Evolutionary conservation across 495 filamentous ascomycete species (phyloP), one percentile per base, ranked within the genome.

Genomic region (Penicillium soppii): DNA sequence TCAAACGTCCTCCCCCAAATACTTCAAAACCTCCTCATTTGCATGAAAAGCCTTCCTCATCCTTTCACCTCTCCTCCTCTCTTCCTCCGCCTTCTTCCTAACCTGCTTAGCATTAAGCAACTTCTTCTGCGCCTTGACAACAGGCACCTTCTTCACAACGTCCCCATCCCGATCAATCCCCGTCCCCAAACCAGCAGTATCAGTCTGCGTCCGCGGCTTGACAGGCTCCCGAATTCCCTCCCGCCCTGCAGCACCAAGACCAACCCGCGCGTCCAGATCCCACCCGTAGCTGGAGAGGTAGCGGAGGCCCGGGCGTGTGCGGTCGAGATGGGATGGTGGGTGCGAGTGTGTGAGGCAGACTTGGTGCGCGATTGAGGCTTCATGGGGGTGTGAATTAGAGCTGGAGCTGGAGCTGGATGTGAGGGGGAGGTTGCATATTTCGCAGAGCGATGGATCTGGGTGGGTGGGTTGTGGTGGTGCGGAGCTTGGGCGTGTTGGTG

Each of bases 311-410:
- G 83, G 82, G 29, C 88, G 80, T 2, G 76, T 78, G n/a, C 92
- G 85, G 65, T 95, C 87, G 2, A 96, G 70, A 47, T 87, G 80
- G 0, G 91, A 95, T 2, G 92, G 92, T 1, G 91, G 90, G 57
- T 91, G 82, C 0, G 90, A 91, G 60, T 96, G 90, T 13, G 77
- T 59, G 2, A 96, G 78, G 56, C 84, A 89, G 36, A 90, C 73
- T 74, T 96, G 91, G 58, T 97, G 91, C 0, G 87, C 86, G 50
- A 95, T 76, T 10, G 86, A 87, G 5, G 80, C 78, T 67, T 87
- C 81, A 65, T 96, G 91, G 1, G 75, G 72, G 21, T n/a, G n/a
- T n/a, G n/a, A n/a, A n/a, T n/a, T n/a, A n/a, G n/a, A n/a, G n/a
- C n/a, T n/a, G n/a, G 52, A 25, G 40, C 15, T 15, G 16, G 15